Evolutionary conservation across 2,329 filamentous ascomycete species (phyloP).

Genomic region (Diaporthe amygdali): DNA sequence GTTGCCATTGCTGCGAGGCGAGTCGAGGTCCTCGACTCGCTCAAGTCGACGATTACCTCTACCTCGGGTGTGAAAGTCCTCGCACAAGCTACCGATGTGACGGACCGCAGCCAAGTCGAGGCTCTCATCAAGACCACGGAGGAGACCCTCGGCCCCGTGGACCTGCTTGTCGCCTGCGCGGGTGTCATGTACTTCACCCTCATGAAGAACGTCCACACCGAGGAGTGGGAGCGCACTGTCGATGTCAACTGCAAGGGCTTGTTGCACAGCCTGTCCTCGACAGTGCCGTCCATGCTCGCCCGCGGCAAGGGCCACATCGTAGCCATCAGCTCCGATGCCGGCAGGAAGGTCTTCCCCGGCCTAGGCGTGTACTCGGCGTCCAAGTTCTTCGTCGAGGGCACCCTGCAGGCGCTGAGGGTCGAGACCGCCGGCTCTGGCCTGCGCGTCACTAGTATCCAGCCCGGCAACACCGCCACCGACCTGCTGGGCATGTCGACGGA

Average conservation of each 20-base stretch:
- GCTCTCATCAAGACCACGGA: constrained; percentile 64
- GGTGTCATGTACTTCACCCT: constrained; percentile 91
- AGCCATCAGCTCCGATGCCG: constrained; percentile 82
- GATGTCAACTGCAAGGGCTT: constrained; percentile 89
- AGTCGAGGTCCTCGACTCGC: constrained; percentile 67
- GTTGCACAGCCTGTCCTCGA: constrained; percentile 72
- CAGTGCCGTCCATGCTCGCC: constrained; percentile 73
- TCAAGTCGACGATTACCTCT: constrained; percentile 55
- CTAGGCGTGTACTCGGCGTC: constrained; percentile 82
- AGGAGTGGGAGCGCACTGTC: constrained; percentile 82
- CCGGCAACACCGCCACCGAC: constrained; percentile 77
- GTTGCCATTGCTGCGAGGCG: constrained; percentile 76
- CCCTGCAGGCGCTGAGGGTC: constrained; percentile 74
- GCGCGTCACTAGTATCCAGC: constrained; percentile 76
- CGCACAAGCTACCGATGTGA: constrained; percentile 75
- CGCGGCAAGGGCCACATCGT: constrained; percentile 76
- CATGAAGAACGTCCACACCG: constrained; percentile 77
- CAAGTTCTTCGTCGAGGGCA: constrained; percentile 87
- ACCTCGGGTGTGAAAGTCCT: constrained; percentile 65
- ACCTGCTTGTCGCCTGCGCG: constrained; percentile 80
- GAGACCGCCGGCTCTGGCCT: constrained; percentile 78
- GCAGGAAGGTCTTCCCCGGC: constrained; percentile 81
- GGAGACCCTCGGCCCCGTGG: constrained; percentile 71
- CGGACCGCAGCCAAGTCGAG: constrained; percentile 68
- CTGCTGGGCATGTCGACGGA: constrained; percentile 78